Percentiles rank a stretch among this genome's conserved stretches.
Conservation (phyloP, 306 rosid genomes). For the Vigna hirtella region DNA sequence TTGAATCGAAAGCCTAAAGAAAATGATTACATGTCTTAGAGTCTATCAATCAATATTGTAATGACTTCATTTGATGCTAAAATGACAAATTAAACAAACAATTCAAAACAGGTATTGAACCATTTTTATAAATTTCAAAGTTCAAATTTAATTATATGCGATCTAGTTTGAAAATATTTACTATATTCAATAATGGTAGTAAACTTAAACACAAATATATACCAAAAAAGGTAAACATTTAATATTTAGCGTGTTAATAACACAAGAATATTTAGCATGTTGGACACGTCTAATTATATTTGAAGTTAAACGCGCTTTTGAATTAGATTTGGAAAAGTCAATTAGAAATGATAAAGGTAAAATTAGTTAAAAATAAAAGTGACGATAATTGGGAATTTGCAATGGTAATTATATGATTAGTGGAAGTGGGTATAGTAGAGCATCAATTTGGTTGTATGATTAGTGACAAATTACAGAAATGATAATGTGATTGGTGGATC, state of each 20-base stretch:
- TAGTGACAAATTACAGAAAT: constrained; percentile 37
- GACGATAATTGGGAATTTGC: not conserved
- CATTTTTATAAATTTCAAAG: not conserved
- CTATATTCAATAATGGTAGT: not conserved
- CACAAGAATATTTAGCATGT: not conserved
- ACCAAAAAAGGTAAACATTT: not conserved
- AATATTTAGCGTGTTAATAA: not conserved
- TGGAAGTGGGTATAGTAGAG: constrained; percentile 14
- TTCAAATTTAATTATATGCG: too few species aligned
- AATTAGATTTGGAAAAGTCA: constrained; percentile 14
- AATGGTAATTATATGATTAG: not conserved
- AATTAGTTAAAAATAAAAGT: too few species aligned
- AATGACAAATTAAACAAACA: not conserved
- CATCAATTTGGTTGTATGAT: constrained; percentile 29
- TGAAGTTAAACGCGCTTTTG: constrained; percentile 24
- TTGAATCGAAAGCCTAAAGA: not conserved
- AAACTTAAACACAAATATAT: not conserved
- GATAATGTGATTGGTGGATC: constrained; percentile 66
- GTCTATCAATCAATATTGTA: too few species aligned
- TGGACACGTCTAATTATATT: constrained; percentile 2
- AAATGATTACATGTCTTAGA: not conserved
- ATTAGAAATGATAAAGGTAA: not conserved
- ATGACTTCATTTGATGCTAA: not conserved
- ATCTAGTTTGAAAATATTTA: not conserved
- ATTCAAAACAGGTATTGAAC: not conserved